Conservation (phyloP, 805 yeast genomes). For the Kazachstania viticola region DNA sequence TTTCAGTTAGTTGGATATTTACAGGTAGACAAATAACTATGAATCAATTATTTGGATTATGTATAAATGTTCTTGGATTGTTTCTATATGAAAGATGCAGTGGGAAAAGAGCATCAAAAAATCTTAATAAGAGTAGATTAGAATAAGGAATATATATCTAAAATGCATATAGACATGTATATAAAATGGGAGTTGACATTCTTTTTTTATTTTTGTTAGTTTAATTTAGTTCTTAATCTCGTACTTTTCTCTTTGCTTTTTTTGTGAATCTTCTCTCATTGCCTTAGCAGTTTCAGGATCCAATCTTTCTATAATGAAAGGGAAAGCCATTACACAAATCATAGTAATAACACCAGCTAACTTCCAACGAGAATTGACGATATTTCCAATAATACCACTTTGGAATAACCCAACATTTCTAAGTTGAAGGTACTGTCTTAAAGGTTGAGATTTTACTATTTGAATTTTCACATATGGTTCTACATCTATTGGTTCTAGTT, state of each 20-base stretch:
- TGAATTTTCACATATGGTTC: constrained; percentile 17
- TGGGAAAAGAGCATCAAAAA: constrained; percentile 6
- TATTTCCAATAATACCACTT: constrained; percentile 28
- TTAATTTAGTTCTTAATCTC: background rate
- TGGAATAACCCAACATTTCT: constrained; percentile 26
- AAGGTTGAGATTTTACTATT: constrained; percentile 21
- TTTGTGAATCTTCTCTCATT: constrained; percentile 23
- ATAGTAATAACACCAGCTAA: constrained; percentile 22
- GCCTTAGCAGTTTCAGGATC: constrained; percentile 32
- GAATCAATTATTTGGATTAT: constrained; percentile 39
- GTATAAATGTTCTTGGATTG: constrained; percentile 42
- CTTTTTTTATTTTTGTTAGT: no score
- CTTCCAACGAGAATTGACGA: constrained; percentile 30
- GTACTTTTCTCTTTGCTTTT: constrained; percentile 19
- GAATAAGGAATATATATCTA: background rate
- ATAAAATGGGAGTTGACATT: no score
- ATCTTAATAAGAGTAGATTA: constrained; percentile 5
- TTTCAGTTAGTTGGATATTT: constrained; percentile 63
- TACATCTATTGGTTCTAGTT: constrained; percentile 11
- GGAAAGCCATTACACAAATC: constrained; percentile 20
- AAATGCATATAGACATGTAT: background rate
- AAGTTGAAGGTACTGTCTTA: constrained; percentile 24
- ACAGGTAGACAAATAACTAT: constrained; percentile 38
- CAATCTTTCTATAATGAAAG: constrained; percentile 28
- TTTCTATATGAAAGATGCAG: constrained; percentile 47